phyloP scores from a whole-genome alignment of 768 basidiomycete species.

The Suillus cothurnatus region DNA sequence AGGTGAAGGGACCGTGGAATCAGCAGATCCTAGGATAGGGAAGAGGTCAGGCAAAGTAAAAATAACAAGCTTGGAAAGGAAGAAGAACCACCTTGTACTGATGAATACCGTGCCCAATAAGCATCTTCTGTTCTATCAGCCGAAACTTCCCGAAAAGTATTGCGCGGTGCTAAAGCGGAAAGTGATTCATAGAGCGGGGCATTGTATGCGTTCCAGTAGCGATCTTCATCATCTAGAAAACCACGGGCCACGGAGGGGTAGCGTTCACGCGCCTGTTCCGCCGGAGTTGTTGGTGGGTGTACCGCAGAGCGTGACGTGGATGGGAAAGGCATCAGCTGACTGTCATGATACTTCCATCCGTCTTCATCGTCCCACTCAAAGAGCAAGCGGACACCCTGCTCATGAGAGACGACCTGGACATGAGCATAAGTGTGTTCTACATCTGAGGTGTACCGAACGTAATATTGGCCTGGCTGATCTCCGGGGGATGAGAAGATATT shows the following conservation, averaged over 20 bases:
- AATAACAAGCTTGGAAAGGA: neutral
- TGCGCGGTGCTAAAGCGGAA: slow-evolving; percentile 19
- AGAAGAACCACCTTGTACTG: slow-evolving; percentile 60
- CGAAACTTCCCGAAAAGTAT: slow-evolving; percentile 14
- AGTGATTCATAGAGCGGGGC: slow-evolving; percentile 33
- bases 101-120: slow-evolving; percentile 77
- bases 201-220: slow-evolving; percentile 73
- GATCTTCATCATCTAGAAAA: slow-evolving; percentile 42
- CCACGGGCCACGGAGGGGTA: slow-evolving; percentile 3
- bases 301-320: slow-evolving; percentile 34
- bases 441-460: slow-evolving; percentile 47
- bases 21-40: slow-evolving; percentile 57
- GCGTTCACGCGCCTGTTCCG: slow-evolving; percentile 6
- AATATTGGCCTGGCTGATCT: slow-evolving; percentile 29
- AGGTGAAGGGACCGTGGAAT: slow-evolving; percentile 68
- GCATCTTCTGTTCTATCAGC: slow-evolving; percentile 50
- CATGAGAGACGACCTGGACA: slow-evolving; percentile 44
- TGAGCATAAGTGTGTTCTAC: slow-evolving; percentile 58
- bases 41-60: slow-evolving; percentile 11
- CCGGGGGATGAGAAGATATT: slow-evolving; percentile 36
- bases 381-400: slow-evolving; percentile 54
- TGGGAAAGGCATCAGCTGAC: slow-evolving; percentile 72
- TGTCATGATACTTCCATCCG: slow-evolving; percentile 73
- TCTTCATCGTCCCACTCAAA: slow-evolving; percentile 64
- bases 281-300: slow-evolving; percentile 27